A percentile compares a stretch with the other conserved stretches of the same genome.
Evolutionary conservation across 306 rosid species (phyloP).

Genomic region (Clitoria ternatea): DNA sequence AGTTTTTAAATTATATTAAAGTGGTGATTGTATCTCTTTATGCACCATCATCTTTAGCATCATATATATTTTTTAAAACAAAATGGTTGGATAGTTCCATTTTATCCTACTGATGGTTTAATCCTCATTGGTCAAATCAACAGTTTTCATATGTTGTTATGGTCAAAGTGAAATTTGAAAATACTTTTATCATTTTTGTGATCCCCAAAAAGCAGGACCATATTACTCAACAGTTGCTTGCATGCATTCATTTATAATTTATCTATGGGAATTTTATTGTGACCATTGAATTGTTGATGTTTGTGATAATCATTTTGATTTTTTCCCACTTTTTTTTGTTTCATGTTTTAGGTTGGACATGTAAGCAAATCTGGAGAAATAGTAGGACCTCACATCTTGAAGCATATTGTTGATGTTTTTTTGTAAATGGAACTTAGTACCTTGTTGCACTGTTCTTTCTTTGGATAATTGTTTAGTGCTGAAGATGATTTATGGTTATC

Average conservation of each 20-base stretch:
- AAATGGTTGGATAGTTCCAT: slow-evolving; percentile 3
- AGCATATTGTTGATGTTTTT: slow-evolving; percentile 91
- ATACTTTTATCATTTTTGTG: background rate
- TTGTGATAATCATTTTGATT: background rate
- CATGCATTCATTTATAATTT: slow-evolving; percentile 4
- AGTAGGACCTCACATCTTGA: slow-evolving; percentile 93
- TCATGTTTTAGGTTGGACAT: slow-evolving; percentile 71
- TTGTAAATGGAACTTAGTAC: slow-evolving; percentile 92
- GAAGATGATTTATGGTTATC: slow-evolving; percentile 12
- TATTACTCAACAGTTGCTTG: slow-evolving; percentile 5
- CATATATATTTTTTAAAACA: background rate
- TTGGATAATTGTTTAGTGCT: slow-evolving; percentile 23
- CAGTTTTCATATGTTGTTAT: slow-evolving; percentile 3
- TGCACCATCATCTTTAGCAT: background rate
- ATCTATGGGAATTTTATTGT: background rate
- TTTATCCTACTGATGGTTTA: background rate
- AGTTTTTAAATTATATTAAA: background rate
- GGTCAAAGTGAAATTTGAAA: background rate
- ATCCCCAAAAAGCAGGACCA: background rate
- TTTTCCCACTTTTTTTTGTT: slow-evolving; percentile 1
- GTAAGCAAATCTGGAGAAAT: slow-evolving; percentile 89
- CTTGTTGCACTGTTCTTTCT: slow-evolving; percentile 35
- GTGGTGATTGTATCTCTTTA: background rate
- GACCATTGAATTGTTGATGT: slow-evolving; percentile 11
- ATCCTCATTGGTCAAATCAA: background rate